Evolutionary conservation across 805 yeast species (phyloP), one percentile per base, ranked within the genome.

Genomic region (Myxozyma monticola): DNA sequence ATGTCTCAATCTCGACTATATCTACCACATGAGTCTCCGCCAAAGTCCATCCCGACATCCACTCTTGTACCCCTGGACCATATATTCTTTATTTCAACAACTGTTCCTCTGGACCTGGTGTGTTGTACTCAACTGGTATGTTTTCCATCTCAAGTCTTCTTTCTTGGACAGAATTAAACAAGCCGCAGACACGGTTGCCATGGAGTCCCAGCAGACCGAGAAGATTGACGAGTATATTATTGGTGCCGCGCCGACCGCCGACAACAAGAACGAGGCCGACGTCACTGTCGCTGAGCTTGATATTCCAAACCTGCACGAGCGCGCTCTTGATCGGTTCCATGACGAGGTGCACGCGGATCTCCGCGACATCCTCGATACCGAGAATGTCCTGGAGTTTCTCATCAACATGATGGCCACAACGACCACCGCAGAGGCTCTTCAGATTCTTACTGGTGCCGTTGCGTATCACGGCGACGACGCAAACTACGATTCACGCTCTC

Each of bases 391-490:
- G 12, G 57, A 70, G 26, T 76, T 67, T 57, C 71, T 76, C 68
- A 64, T 75, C 52, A 72, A 70, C 25, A 70, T 71, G 55, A 68
- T 74, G 45, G 68, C 65, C 33, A 56, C 60, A 6, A 48, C 76
- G 50, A 37, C 70, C 0, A 60, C 63, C 18, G 65, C 62, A 2
- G 75, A 73, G 35, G 70, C 76, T 0, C 20, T 71, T 20, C 30
- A 28, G 17, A 67, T 73, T 33, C 61, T 78, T 41, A 59, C 64
- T 22, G 64, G 67, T 17, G 68, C 72, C 18, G 51, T 69, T 1
- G 67, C 55, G 1, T 69, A 70, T 15, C 77, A 75, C 53, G 52
- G 52, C 2, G 71, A 68, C 46, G 81, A 77, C 59, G 69, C 71
- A 36, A 77, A 76, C 59, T 69, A 76, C 53, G 72, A 75, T 14